Evolutionary conservation across 352 stramenopile species (phyloP).

Genomic region (Phytophthora litchii): DNA sequence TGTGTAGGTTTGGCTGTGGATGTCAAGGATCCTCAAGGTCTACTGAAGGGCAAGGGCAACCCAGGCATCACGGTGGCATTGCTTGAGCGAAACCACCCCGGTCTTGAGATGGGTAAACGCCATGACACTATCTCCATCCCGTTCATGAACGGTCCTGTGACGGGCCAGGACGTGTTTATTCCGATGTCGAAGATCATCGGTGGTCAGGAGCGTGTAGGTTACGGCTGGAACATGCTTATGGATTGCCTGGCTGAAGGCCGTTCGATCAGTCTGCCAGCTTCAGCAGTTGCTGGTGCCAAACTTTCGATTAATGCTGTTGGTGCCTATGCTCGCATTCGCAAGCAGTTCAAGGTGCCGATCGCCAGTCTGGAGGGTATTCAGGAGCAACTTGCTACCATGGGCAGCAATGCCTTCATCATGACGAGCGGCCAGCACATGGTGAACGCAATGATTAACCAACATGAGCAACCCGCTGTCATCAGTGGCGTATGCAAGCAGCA

Average conservation of each 20-base stretch:
- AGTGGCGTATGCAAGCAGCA: conserved; percentile 99
- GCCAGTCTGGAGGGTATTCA: conserved; percentile 98
- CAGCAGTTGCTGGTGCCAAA: conserved; percentile 92
- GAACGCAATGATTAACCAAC: conserved; percentile 99
- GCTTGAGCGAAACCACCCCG: conserved; percentile 94
- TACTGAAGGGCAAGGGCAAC: conserved; percentile 93
- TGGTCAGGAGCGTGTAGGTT: conserved; percentile 95
- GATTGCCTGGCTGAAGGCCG: conserved; percentile 98
- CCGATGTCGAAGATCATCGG: conserved; percentile 98
- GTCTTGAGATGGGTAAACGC: conserved; percentile 94
- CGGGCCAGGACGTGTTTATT: conserved; percentile 97
- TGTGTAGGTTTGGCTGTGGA: conserved; percentile 97
- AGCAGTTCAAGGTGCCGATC: conserved; percentile 99
- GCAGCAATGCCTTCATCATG: conserved; percentile 94
- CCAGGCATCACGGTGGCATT: conserved; percentile 97
- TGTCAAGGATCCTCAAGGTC: conserved; percentile 94
- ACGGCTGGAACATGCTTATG: conserved; percentile 99
- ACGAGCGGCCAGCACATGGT: conserved; percentile 96
- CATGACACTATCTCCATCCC: conserved; percentile 96
- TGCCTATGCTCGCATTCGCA: conserved; percentile 95
- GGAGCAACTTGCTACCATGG: conserved; percentile 95
- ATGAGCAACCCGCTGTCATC: conserved; percentile 98
- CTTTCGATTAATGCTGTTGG: conserved; percentile 93
- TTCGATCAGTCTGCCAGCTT: conserved; percentile 96
- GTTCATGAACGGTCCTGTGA: conserved; percentile 99